These are phyloP conservation scores for Cryomyces minteri DNA, from an alignment of 495 filamentous ascomycete genomes.

Conservation along the genomic window DNA sequence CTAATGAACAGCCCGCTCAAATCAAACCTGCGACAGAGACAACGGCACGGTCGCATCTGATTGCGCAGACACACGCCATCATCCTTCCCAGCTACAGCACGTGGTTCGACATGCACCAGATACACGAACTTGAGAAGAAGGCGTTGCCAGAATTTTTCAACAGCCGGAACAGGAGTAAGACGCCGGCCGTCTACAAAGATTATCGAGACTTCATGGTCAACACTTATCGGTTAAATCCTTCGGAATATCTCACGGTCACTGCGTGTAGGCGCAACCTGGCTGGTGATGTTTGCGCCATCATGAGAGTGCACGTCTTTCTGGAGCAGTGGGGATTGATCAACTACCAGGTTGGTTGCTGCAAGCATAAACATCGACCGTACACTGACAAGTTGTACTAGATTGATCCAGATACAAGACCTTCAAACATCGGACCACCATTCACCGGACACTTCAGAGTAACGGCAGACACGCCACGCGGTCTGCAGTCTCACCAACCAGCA, in stretches of 20 bases:
- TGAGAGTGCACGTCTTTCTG: conserved; percentile 96
- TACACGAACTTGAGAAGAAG: conserved; percentile 78
- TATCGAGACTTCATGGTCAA: conserved; percentile 99
- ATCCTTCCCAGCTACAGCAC: conserved; percentile 90
- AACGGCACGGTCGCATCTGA: conserved; percentile 74
- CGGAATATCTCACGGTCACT: conserved; percentile 92
- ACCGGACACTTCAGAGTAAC: conserved; percentile 93
- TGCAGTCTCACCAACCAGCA: conserved; percentile 86
- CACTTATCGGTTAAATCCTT: conserved; percentile 85
- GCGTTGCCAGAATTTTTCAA: conserved; percentile 96
- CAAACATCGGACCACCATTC: conserved; percentile 88
- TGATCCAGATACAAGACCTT: conserved; percentile 85
- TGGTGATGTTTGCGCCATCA: conserved; percentile 95
- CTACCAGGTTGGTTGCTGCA: conserved; percentile 56
- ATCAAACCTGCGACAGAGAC: conserved; percentile 63
- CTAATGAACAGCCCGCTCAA: conserved; percentile 7
- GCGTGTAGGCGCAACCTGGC: conserved; percentile 93
- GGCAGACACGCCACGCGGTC: conserved; percentile 83
- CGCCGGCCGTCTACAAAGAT: conserved; percentile 91
- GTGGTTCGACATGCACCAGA: conserved; percentile 95
- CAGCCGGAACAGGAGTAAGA: conserved; percentile 93
- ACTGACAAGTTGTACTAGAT: conserved; percentile 36
- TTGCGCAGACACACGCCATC: conserved; percentile 82
- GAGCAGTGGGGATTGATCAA: conserved; percentile 99
- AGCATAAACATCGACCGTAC: neutral